phyloP scores from a whole-genome alignment of 1,284 basidiomycete genomes.

The Irpex sp. region DNA sequence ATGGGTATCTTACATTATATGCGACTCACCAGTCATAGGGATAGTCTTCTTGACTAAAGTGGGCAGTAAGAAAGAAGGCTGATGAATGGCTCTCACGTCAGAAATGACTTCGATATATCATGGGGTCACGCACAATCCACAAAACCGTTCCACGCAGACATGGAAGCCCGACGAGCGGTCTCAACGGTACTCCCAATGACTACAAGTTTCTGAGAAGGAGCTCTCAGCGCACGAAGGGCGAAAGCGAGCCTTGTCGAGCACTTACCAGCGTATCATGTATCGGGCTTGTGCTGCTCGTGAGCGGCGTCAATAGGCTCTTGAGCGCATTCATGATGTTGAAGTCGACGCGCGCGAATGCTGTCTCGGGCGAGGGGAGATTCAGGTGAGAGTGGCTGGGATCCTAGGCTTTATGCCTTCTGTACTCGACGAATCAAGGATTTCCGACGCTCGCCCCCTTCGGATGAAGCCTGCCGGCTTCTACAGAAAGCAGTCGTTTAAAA shows the following conservation, averaged over 20 bases:
- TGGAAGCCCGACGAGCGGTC: slow-evolving; percentile 39
- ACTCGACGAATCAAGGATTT: neutral
- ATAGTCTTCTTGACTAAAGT: slow-evolving; percentile 82
- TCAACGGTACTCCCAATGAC: slow-evolving; percentile 31
- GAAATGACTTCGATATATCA: neutral
- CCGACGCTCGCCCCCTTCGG: neutral
- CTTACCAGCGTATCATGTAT: slow-evolving; percentile 29
- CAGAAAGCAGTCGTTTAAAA: neutral
- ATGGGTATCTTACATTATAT: neutral
- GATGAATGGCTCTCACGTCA: slow-evolving; percentile 10
- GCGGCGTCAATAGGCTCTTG: slow-evolving; percentile 27
- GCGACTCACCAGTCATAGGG: slow-evolving; percentile 71
- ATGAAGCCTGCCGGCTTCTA: neutral
- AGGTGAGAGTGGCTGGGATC: neutral
- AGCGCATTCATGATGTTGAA: slow-evolving; percentile 24
- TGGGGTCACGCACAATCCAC: slow-evolving; percentile 62
- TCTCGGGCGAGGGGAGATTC: neutral
- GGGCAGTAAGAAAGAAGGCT: slow-evolving; percentile 85
- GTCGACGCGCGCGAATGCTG: neutral
- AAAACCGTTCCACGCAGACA: slow-evolving; percentile 83
- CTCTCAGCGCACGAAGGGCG: neutral
- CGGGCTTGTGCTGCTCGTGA: slow-evolving; percentile 24
- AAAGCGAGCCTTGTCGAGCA: neutral
- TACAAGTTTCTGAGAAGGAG: slow-evolving; percentile 25
- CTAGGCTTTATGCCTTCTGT: neutral